phyloP scores from a whole-genome alignment of 176 grass and related monocot species.

The Rhynchospora tenuis region DNA sequence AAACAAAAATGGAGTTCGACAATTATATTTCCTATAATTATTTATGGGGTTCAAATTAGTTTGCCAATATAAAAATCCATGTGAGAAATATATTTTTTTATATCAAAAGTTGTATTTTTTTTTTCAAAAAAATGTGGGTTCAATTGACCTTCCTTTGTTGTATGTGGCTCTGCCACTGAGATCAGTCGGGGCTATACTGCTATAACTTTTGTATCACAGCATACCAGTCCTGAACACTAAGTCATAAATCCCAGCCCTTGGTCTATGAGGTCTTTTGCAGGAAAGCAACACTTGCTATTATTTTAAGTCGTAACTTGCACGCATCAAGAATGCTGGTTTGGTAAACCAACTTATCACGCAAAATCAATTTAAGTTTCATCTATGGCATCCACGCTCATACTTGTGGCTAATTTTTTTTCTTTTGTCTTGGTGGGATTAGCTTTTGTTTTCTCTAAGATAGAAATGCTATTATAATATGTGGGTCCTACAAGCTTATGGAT shows the following conservation, averaged over 20 bases:
- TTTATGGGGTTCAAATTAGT: too few species aligned
- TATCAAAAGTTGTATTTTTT: too few species aligned
- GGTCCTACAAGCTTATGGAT: background rate
- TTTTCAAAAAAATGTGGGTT: too few species aligned
- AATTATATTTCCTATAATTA: too few species aligned
- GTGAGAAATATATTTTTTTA: too few species aligned
- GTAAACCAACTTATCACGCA: background rate
- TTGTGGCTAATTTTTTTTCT: background rate
- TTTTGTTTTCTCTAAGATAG: background rate
- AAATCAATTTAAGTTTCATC: background rate
- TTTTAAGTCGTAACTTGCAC: background rate
- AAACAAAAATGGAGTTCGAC: too few species aligned
- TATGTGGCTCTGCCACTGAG: too few species aligned
- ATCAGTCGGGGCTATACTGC: background rate
- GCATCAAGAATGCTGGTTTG: background rate
- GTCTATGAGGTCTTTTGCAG: background rate
- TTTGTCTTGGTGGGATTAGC: background rate
- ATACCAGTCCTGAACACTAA: background rate
- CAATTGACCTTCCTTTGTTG: too few species aligned
- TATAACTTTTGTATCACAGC: background rate
- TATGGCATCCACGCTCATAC: background rate
- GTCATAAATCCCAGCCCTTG: background rate
- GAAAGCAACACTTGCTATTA: background rate
- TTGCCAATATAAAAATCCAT: too few species aligned
- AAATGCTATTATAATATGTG: background rate